Conservation (phyloP, 331 rosid species). For the Acacia concinna region DNA sequence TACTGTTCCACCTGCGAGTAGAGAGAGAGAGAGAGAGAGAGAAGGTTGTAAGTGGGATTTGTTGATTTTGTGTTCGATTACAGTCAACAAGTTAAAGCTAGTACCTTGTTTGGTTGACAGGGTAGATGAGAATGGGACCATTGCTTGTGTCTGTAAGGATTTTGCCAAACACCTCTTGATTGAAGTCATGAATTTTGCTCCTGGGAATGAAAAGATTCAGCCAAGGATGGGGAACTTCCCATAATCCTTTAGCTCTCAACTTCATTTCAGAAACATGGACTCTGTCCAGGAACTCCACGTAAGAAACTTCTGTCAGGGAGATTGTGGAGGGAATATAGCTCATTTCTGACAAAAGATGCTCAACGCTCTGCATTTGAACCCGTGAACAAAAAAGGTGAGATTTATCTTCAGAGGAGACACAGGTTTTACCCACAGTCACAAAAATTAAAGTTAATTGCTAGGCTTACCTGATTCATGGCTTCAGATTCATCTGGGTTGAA, state of each 20-base stretch:
- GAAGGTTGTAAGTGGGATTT: too few relatives aligned
- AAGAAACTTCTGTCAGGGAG: constrained; percentile 57
- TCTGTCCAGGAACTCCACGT: constrained; percentile 59
- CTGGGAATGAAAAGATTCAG: constrained; percentile 59
- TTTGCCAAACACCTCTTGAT: constrained; percentile 55
- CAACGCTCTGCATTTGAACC: constrained; percentile 45
- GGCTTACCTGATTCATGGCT: constrained; percentile 47
- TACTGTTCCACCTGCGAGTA: constrained; percentile 56
- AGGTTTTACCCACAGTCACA: neutral
- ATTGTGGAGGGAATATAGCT: constrained; percentile 55
- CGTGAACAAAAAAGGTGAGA: neutral
- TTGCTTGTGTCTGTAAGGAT: constrained; percentile 45
- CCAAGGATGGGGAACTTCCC: constrained; percentile 82
- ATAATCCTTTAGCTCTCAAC: constrained; percentile 53
- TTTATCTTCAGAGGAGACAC: neutral
- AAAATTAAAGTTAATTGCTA: neutral
- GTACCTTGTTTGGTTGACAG: constrained; percentile 68
- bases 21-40: neutral
- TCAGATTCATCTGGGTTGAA: constrained; percentile 48
- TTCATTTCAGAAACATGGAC: constrained; percentile 56
- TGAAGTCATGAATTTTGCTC: constrained; percentile 48
- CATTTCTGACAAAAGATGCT: constrained; percentile 45
- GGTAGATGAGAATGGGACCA: constrained; percentile 68
- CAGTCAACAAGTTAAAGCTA: neutral
- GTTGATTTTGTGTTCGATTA: neutral